A percentile compares a stretch with the other conserved stretches of the same genome.
Conservation (phyloP, 345 rosid genomes). For the Gynandropsis gynandra region DNA sequence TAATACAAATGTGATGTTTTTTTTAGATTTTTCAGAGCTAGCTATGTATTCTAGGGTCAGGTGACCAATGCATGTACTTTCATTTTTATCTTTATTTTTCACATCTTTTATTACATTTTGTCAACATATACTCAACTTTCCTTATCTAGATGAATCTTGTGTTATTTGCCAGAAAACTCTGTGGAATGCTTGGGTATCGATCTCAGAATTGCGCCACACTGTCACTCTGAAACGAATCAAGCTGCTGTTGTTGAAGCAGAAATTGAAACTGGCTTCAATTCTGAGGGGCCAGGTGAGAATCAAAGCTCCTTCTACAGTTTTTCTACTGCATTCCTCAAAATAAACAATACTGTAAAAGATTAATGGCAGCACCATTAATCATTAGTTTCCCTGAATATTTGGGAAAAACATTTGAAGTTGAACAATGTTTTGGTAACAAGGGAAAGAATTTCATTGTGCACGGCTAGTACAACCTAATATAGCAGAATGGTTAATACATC, state of each 20-base stretch:
- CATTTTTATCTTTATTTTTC: neutral
- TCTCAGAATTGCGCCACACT: constrained; percentile 66
- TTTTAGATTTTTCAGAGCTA: too few relatives aligned
- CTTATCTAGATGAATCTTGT: neutral
- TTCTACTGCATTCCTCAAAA: neutral
- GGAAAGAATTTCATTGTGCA: neutral
- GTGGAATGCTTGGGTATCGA: constrained; percentile 81
- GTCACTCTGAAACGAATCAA: constrained; percentile 73
- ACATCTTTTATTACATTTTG: neutral
- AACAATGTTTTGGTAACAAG: neutral
- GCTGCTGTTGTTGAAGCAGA: constrained; percentile 64
- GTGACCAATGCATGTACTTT: too few relatives aligned
- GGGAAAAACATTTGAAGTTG: neutral
- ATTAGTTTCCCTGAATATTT: neutral
- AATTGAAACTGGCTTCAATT: constrained; percentile 73
- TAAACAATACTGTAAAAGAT: constrained; percentile 1
- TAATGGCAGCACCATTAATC: neutral
- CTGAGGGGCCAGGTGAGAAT: constrained; percentile 77
- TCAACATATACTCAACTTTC: neutral
- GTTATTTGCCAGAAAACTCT: constrained; percentile 52
- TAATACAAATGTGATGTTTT: too few relatives aligned
- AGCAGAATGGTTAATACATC: constrained; percentile 1
- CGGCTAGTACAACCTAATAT: neutral
- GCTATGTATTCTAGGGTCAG: too few relatives aligned
- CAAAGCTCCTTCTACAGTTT: constrained; percentile 9